phyloP scores from a whole-genome alignment of 352 stramenopile species.

The Phytophthora pistaciae region DNA sequence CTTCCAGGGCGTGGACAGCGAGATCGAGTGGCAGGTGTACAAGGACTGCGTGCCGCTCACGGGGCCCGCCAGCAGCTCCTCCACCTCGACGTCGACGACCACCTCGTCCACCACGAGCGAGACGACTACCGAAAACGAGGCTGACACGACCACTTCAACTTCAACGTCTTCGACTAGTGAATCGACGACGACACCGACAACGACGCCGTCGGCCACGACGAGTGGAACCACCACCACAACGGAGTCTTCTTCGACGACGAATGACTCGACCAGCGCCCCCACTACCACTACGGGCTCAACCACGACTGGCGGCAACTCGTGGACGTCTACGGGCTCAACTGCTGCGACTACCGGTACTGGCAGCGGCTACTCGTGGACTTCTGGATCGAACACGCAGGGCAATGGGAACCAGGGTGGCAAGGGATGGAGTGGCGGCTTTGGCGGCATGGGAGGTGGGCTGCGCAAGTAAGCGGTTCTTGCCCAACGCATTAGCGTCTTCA shows the following conservation, averaged over 20 bases:
- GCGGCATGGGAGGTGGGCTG: constrained; percentile 26
- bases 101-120: constrained; percentile 9
- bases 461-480: constrained; percentile 14
- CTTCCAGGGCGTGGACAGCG: constrained; percentile 37
- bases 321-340: constrained; percentile 3
- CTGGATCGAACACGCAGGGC: constrained; percentile 16
- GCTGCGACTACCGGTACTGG: constrained; percentile 1
- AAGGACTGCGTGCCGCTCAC: constrained; percentile 48
- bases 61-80: constrained; percentile 17
- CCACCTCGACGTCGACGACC: constrained; percentile 25
- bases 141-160: constrained; percentile 10
- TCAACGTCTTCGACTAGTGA: constrained; percentile 3
- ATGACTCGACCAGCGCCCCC: constrained; percentile 1
- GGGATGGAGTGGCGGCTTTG: constrained; percentile 36
- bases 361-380: constrained; percentile 15
- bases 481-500: background rate
- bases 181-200: background rate
- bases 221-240: constrained; percentile 1
- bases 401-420: constrained; percentile 23
- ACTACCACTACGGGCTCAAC: background rate
- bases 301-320: constrained; percentile 7
- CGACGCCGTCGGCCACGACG: constrained; percentile 3
- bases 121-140: constrained; percentile 21
- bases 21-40: constrained; percentile 47
- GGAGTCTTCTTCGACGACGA: constrained; percentile 1